Evolutionary conservation across 352 stramenopile species (phyloP).

Genomic region (Peronosclerospora sorghi): DNA sequence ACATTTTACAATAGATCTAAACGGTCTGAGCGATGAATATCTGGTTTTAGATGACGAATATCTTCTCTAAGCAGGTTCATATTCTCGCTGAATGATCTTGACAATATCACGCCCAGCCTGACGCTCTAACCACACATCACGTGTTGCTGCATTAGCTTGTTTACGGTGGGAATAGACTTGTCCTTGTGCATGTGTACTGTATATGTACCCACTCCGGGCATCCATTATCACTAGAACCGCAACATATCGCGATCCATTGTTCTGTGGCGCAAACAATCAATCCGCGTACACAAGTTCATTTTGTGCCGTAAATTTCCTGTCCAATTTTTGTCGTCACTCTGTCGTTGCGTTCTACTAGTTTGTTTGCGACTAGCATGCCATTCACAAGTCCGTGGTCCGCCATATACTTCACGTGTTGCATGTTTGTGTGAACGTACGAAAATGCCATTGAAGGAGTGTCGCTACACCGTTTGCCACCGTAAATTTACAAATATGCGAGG

Average conservation of each 20-base stretch:
- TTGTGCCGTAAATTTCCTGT: not conserved
- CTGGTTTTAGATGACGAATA: no score
- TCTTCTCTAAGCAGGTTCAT: not conserved
- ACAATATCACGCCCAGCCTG: slow-evolving; percentile 1
- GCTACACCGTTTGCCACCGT: not conserved
- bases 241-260: not conserved
- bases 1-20: no score
- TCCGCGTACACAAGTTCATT: slow-evolving; percentile 1
- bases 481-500: not conserved
- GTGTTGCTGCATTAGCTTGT: not conserved
- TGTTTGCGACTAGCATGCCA: not conserved
- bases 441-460: no score
- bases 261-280: not conserved
- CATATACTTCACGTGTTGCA: slow-evolving; percentile 3
- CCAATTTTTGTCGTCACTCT: not conserved
- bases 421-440: no score
- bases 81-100: slow-evolving; percentile 3
- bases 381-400: not conserved
- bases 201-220: not conserved
- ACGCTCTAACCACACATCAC: not conserved
- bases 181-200: no score
- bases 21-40: no score
- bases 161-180: no score
- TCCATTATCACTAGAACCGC: slow-evolving; percentile 4
- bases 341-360: no score